Percentiles rank a stretch among this genome's conserved stretches.
phyloP scores from a whole-genome alignment of 2,329 filamentous ascomycete genomes.

The Cordyceps farinosa region DNA sequence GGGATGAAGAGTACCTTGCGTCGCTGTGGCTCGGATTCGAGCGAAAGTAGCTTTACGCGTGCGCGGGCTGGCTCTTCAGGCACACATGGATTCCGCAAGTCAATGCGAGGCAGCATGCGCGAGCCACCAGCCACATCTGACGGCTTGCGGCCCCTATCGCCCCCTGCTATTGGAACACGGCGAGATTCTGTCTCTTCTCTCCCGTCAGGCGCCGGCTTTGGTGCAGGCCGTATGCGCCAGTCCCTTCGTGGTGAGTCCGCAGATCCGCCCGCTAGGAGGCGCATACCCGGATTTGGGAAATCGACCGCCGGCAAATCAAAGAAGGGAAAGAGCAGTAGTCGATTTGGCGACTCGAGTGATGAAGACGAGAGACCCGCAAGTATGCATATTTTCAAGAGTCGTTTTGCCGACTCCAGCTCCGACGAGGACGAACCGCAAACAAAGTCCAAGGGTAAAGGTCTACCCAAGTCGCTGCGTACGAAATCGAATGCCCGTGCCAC shows the following conservation, averaged over 20 bases:
- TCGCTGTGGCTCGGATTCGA: conserved; percentile 60
- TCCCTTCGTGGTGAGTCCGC: conserved; percentile 43
- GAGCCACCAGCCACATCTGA: conserved; percentile 30
- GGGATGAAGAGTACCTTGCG: conserved; percentile 37
- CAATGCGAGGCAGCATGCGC: conserved; percentile 56
- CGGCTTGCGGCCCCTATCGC: conserved; percentile 65
- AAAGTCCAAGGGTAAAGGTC: conserved; percentile 12
- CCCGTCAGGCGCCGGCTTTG: conserved; percentile 27
- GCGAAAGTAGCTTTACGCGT: conserved; percentile 80
- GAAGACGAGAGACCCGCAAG: conserved; percentile 43
- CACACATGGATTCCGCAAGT: conserved; percentile 63
- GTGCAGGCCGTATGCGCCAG: conserved; percentile 38
- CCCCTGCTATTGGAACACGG: conserved; percentile 53
- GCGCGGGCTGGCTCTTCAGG: conserved; percentile 44
- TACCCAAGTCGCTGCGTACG: conserved; percentile 27
- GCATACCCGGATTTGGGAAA: conserved; percentile 43
- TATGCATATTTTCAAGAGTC: conserved; percentile 45
- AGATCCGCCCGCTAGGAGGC: conserved; percentile 36
- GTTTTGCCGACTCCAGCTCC: conserved; percentile 71
- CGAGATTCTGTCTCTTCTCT: conserved; percentile 39
- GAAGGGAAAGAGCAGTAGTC: conserved; percentile 41
- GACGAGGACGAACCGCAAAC: conserved; percentile 42
- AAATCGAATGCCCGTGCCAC: conserved; percentile 19
- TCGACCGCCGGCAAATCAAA: conserved; percentile 37
- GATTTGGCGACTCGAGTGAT: conserved; percentile 62